A percentile compares a stretch with the other conserved stretches of the same genome.
Evolutionary conservation across 2,329 filamentous ascomycete genomes (phyloP).

Genomic region (Cryphonectria radicalis): DNA sequence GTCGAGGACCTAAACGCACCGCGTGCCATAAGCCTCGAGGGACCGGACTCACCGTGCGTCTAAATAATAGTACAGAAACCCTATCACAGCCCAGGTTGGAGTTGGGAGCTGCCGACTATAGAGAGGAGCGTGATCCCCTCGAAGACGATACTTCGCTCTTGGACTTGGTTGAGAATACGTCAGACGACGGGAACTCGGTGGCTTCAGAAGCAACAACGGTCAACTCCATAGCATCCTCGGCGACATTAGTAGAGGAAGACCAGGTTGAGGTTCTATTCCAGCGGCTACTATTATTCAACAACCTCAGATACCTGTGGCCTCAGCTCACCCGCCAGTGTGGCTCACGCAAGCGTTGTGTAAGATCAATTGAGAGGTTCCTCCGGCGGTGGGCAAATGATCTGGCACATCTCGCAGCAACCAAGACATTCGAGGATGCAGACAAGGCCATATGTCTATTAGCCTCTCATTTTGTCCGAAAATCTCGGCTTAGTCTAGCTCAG

Average conservation of each 20-base stretch:
- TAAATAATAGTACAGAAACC: background rate
- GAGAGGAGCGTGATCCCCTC: background rate
- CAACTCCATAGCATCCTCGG: slow-evolving; percentile 1
- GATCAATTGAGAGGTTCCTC: slow-evolving; percentile 6
- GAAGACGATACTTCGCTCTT: too few species aligned
- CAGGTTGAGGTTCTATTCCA: slow-evolving; percentile 6
- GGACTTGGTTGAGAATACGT: background rate
- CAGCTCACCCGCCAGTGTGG: background rate
- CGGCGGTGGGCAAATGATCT: slow-evolving; percentile 18
- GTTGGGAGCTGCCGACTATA: background rate
- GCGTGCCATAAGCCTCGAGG: too few species aligned
- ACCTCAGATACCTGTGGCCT: slow-evolving; percentile 16
- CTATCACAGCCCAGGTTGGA: background rate
- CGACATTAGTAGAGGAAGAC: slow-evolving; percentile 8
- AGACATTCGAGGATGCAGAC: background rate
- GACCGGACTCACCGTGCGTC: background rate
- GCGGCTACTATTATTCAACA: background rate
- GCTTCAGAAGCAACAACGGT: background rate
- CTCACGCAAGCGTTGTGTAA: background rate
- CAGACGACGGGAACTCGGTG: background rate
- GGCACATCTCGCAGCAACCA: background rate
- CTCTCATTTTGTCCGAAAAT: slow-evolving; percentile 4
- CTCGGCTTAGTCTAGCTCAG: background rate
- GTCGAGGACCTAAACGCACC: too few species aligned
- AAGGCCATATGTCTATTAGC: background rate